Evolutionary conservation across 2,329 filamentous ascomycete genomes (phyloP), one percentile per base, ranked within the genome.

Genomic region (Cryphonectria nitschkei): DNA sequence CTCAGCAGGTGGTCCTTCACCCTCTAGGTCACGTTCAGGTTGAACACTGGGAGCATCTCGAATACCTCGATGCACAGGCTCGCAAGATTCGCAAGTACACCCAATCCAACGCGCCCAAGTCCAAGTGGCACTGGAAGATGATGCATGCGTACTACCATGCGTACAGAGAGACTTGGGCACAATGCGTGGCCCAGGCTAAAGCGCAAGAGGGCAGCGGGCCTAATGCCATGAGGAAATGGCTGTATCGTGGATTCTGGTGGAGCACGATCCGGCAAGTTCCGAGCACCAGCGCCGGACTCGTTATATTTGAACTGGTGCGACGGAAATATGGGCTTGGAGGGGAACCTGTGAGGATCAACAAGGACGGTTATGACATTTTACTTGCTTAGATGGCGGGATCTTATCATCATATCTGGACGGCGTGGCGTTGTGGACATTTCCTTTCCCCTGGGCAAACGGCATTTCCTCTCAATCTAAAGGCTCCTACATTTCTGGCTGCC

Each of bases 241-340:
- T 94, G 7, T 95, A 92, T 77, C 84, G 88, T 6, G 91, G 89
- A 16, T 94, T 94, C 78, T 89, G 91, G 85, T 88, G 88, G 86
- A 90, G 87, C 68, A 92, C 92, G 0, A 86, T 94, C 67, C 84
- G 90, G 6, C 92, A 94, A 80, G 90, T 93, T 1, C 92, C 92
- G 0, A 93, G 91, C 77, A 94, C 92, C 1, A 92, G 90, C 72
- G 92, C 92, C 0, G 92, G 92, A 0, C 78, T 95, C 71, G 93
- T 95, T 74, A 92, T 93, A 29, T 95, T 95, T 78, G 92, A 95
- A 80, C 78, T 95, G 61, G 89, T 94, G 52, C 83, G 92, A 70
- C 84, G 92, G 50, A 93, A 93, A 80, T 94, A 93, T 75, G 90
- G 90, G 1, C 83, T 87, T 70, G 85, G 86, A 1, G 84, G 84